Conservation (phyloP, 2,329 filamentous ascomycete genomes). For the Phialophora chinensis region DNA sequence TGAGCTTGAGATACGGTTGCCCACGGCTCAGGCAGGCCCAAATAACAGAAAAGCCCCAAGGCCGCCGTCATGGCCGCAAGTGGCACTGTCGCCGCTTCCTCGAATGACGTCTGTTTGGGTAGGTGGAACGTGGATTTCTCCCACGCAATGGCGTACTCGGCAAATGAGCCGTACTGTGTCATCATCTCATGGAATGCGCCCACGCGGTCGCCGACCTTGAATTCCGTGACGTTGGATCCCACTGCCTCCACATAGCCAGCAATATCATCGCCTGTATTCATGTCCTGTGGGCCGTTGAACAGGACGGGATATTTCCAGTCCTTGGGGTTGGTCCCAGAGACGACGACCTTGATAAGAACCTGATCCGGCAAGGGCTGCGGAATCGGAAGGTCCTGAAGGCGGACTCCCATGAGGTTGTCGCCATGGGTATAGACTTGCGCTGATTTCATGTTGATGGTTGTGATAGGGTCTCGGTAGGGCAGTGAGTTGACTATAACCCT, state of each 20-base stretch:
- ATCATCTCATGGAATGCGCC: conserved; percentile 57
- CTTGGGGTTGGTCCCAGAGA: conserved; percentile 55
- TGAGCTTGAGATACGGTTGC: neutral
- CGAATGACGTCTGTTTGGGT: conserved; percentile 57
- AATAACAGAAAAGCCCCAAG: conserved; percentile 22
- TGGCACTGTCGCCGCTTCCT: conserved; percentile 47
- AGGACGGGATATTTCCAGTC: conserved; percentile 50
- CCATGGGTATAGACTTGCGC: neutral
- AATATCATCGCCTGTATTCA: conserved; percentile 60
- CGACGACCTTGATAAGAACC: conserved; percentile 50
- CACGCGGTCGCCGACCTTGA: conserved; percentile 63
- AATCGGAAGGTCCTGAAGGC: conserved; percentile 41
- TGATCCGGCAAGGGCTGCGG: conserved; percentile 48
- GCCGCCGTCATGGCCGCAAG: conserved; percentile 32
- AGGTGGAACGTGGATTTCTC: conserved; percentile 62
- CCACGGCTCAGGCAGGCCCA: conserved; percentile 34
- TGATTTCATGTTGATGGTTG: neutral
- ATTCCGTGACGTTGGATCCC: conserved; percentile 59
- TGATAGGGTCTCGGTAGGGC: neutral
- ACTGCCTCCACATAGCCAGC: conserved; percentile 59
- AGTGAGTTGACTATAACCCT: neutral
- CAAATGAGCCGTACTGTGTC: conserved; percentile 58
- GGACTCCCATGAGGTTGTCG: neutral
- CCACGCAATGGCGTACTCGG: conserved; percentile 62
- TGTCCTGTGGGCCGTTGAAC: conserved; percentile 7